Base-by-base conservation (phyloP, 2,329 filamentous ascomycete species). In the Xylaria sp. region DNA sequence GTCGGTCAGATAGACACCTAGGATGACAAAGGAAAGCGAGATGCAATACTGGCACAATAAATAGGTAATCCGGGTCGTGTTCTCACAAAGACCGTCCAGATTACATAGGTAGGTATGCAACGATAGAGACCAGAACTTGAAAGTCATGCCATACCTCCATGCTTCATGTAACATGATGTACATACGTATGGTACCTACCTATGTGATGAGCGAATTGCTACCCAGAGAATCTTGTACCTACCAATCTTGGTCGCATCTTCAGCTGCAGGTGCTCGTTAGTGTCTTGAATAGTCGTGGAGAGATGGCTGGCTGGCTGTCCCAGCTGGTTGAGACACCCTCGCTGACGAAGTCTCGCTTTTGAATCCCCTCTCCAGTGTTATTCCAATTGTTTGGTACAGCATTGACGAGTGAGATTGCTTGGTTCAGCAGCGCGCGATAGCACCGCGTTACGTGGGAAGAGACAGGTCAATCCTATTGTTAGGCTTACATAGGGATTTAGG, bases 251-350 rank as follows among this genome's bases (percentile, higher is more conserved):
- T 64, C 50, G 61, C 56, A 61, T 58, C 47, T 57, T 27, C 51
- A 63, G 61, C 63, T 66, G 67, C 60, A 67, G 50, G 67, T 64
- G 59, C 60, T 63, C 61, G 56, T 65, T 62, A 70, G 65, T 59
- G 68, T 58, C 51, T 61, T 30, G 55, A 67, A 60, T 59, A 67
- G 65, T 64, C 45, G 14, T 61, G 61, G 47, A 34, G 45, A 67
- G 61, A 64, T 62, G 64, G 61, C 64, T 64, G 57, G 64, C 61
- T 42, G 57, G 42, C 12, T 27, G 54, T 56, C 48, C 61, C 42
- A n/a, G 48, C 56, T 56, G 21, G 53, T 61, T 63, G 57, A 70
- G 67, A 70, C 68, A 58, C 47, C 60, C 14, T 45, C 53, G 68
- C 56, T 67, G 45, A 50, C 57, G 61, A 63, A 54, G 61, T 70